Evolutionary conservation across 345 rosid species (phyloP).

Genomic region (Euphorbia tirucalli): DNA sequence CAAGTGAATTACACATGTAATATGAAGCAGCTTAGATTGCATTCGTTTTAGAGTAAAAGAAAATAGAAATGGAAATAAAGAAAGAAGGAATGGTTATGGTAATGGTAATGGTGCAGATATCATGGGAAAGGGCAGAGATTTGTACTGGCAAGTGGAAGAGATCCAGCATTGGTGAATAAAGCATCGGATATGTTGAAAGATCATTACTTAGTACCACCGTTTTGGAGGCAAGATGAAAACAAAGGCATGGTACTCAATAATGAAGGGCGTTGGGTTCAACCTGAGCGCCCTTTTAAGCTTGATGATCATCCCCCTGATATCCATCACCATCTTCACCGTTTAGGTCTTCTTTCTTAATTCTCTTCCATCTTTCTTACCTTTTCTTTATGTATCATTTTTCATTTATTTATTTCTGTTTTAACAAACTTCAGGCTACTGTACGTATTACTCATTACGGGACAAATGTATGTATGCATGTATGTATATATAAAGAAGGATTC

Average conservation of each 20-base stretch:
- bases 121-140: constrained; percentile 77
- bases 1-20: too few relatives aligned
- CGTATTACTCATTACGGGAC: too few relatives aligned
- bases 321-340: constrained; percentile 44
- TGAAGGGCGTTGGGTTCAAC: constrained; percentile 79
- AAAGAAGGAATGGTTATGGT: too few relatives aligned
- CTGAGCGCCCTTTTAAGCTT: constrained; percentile 55
- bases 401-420: too few relatives aligned
- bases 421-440: too few relatives aligned
- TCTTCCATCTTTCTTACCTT: too few relatives aligned
- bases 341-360: constrained; percentile 28
- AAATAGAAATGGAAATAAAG: too few relatives aligned
- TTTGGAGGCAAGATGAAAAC: constrained; percentile 76
- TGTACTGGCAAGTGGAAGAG: constrained; percentile 65
- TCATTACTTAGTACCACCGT: constrained; percentile 75
- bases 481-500: too few relatives aligned
- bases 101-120: constrained; percentile 56
- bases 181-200: constrained; percentile 67
- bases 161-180: constrained; percentile 81
- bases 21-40: too few relatives aligned
- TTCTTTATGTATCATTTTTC: too few relatives aligned
- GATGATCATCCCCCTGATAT: constrained; percentile 61
- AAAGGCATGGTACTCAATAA: constrained; percentile 64
- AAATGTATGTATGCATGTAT: too few relatives aligned
- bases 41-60: too few relatives aligned